Conservation (phyloP, 1,139 yeast genomes). For the Starmera stellimalicola region DNA sequence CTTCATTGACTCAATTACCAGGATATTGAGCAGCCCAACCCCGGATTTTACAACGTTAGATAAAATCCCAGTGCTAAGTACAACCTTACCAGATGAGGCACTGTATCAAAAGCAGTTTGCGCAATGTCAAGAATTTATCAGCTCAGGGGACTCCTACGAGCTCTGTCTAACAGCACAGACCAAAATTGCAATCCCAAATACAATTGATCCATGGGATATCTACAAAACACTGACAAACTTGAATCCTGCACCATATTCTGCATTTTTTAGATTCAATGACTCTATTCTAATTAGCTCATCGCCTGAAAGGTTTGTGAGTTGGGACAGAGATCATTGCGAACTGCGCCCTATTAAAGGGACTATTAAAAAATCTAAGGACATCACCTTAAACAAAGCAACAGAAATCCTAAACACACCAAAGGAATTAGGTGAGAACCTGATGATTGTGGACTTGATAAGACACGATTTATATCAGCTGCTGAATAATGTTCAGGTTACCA, state of each 20-base stretch:
- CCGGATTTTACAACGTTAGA: neutral
- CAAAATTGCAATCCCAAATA: slow-evolving; percentile 38
- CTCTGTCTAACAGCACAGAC: slow-evolving; percentile 83
- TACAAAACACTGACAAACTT: slow-evolving; percentile 61
- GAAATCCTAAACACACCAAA: slow-evolving; percentile 71
- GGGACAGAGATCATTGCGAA: slow-evolving; percentile 57
- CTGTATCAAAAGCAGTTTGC: slow-evolving; percentile 48
- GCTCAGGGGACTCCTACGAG: slow-evolving; percentile 88
- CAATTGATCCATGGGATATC: slow-evolving; percentile 61
- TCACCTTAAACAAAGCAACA: slow-evolving; percentile 51
- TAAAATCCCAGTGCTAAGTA: slow-evolving; percentile 20
- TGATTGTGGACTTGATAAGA: slow-evolving; percentile 94
- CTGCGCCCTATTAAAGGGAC: slow-evolving; percentile 96
- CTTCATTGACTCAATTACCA: slow-evolving; percentile 2
- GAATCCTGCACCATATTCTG: slow-evolving; percentile 92
- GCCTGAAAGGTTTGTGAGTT: slow-evolving; percentile 85
- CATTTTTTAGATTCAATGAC: slow-evolving; percentile 69
- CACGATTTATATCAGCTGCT: slow-evolving; percentile 77
- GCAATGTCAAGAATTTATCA: slow-evolving; percentile 59
- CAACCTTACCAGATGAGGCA: slow-evolving; percentile 45
- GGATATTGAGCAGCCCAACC: neutral
- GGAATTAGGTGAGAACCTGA: slow-evolving; percentile 90
- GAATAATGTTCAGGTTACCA: slow-evolving; percentile 59
- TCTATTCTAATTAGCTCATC: slow-evolving; percentile 74
- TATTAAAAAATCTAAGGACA: slow-evolving; percentile 51